Conservation (phyloP, 2,329 filamentous ascomycete genomes). For the Penicillium fuscoglaucum region DNA sequence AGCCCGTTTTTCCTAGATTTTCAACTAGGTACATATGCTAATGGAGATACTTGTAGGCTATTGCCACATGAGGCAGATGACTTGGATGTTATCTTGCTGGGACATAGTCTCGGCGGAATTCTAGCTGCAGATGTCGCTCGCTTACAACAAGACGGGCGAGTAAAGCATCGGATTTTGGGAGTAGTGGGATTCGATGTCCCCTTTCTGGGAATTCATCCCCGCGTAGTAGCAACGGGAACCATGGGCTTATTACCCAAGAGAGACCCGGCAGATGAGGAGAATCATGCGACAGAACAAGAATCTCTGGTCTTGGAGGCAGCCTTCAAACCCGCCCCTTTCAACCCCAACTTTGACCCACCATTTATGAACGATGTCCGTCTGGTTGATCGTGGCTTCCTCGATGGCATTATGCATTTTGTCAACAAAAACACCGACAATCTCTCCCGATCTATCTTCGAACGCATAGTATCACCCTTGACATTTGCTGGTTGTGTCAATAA, state of each 20-base stretch:
- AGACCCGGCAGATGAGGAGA: conserved; percentile 19
- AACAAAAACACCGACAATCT: conserved; percentile 77
- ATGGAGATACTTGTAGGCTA: conserved; percentile 52
- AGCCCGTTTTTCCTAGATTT: background rate
- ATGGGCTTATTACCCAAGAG: conserved; percentile 66
- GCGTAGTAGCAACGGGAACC: conserved; percentile 79
- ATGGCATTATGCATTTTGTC: conserved; percentile 70
- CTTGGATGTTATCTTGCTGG: conserved; percentile 79
- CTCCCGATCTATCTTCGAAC: conserved; percentile 67
- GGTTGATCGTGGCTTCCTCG: conserved; percentile 64
- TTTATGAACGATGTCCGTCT: conserved; percentile 74
- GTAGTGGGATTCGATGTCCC: conserved; percentile 82
- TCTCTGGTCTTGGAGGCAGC: conserved; percentile 21
- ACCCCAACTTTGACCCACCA: conserved; percentile 70
- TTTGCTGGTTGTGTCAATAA: conserved; percentile 81
- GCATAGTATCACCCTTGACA: conserved; percentile 77
- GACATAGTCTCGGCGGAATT: conserved; percentile 88
- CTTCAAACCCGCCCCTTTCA: conserved; percentile 25
- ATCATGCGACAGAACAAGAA: conserved; percentile 20
- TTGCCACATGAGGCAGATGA: conserved; percentile 69
- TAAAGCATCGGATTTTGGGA: conserved; percentile 73
- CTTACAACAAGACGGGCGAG: conserved; percentile 39
- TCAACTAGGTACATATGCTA: background rate
- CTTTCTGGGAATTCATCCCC: conserved; percentile 84
- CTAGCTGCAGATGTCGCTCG: conserved; percentile 77